These are phyloP conservation scores for Pseudogymnoascus sp. DNA, from an alignment of 2,329 filamentous ascomycete species.

Conservation along the genomic window DNA sequence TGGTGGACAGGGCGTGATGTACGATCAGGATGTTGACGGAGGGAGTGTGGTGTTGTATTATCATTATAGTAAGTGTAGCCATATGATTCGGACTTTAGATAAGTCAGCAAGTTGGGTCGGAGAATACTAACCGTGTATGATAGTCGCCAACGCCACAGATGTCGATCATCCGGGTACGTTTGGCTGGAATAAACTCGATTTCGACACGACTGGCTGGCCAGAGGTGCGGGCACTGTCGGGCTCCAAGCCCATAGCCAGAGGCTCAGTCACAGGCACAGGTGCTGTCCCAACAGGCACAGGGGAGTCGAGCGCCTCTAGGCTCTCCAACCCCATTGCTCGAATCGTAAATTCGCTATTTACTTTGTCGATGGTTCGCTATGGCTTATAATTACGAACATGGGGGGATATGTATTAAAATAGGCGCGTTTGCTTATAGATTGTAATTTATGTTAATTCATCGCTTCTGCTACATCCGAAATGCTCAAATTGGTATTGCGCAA, in stretches of 20 bases:
- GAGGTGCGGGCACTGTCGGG: background rate
- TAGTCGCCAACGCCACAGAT: background rate
- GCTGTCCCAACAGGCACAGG: background rate
- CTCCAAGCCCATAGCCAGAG: background rate
- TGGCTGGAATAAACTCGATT: background rate
- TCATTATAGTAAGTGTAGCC: background rate
- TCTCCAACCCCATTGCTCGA: background rate
- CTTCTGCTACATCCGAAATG: background rate
- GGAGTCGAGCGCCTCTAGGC: background rate
- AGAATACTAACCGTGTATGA: background rate
- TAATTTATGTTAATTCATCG: background rate
- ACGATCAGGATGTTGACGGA: background rate
- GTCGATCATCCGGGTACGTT: background rate
- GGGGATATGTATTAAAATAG: background rate
- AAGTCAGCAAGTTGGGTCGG: background rate
- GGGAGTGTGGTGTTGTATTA: background rate
- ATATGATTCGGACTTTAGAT: background rate
- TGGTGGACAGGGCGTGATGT: conserved; percentile 37
- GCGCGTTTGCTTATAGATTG: background rate
- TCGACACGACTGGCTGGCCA: background rate
- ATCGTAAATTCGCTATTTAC: background rate
- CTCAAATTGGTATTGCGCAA: conserved; percentile 8
- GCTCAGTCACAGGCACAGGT: background rate
- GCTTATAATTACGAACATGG: background rate
- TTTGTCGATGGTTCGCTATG: background rate